Evolutionary conservation across 2,329 filamentous ascomycete genomes (phyloP), one percentile per base, ranked within the genome.

Genomic region (Cladosporium austrohemisphaericum): DNA sequence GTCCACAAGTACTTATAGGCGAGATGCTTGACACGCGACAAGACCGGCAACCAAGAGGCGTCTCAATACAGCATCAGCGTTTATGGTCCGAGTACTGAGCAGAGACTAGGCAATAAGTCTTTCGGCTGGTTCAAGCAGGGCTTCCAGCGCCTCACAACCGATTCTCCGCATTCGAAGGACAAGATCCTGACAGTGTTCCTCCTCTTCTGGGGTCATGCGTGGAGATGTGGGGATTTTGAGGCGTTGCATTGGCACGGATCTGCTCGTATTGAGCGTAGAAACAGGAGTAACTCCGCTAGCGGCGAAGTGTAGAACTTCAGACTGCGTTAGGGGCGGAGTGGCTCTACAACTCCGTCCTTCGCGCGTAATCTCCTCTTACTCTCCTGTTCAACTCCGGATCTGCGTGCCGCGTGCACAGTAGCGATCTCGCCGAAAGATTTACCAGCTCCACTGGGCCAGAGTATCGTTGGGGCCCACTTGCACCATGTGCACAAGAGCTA

Each of bases 251-350:
- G n/a, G n/a, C n/a, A n/a, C n/a, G n/a, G n/a, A n/a, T n/a, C n/a
- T n/a, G n/a, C n/a, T 14, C 29, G 29, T 14, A 32, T 14, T 14
- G 10, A 32, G 22, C 28, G 37, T 16, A 23, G 20, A 40, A 28
- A 40, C 37, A 40, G 37, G 37, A 40, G 37, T 11, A n/a, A 40
- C 37, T 40, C 37, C 37, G 37, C 37, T 40, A 40, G 37, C 37
- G 37, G n/a, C 29, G 16, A n/a, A 32, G 29, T n/a, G 29, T 32
- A 5, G 13, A 32, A 32, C 5, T 32, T 32, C 29, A 32, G n/a
- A n/a, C n/a, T n/a, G n/a, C n/a, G n/a, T n/a, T n/a, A n/a, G n/a
- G n/a, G n/a, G n/a, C n/a, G n/a, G n/a, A n/a, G n/a, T n/a, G n/a
- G n/a, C n/a, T n/a, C n/a, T n/a, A n/a, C n/a, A n/a, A n/a, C n/a